Conservation (phyloP, 352 stramenopile species). For the Globisporangium ultimum region DNA sequence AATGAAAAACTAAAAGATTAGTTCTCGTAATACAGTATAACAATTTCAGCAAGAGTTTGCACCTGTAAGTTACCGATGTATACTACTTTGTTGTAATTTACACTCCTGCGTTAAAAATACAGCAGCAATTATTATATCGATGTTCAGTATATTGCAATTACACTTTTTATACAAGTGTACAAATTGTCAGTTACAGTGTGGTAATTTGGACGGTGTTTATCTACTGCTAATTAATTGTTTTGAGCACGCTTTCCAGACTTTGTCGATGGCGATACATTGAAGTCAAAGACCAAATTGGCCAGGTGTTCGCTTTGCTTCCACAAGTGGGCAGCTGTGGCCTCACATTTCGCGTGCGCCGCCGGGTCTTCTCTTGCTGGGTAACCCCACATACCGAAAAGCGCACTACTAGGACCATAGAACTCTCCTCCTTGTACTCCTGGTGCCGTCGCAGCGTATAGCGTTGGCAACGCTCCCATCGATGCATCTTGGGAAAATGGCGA, state of each 20-base stretch:
- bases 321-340: conserved; percentile 6
- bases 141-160: no score
- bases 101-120: no score
- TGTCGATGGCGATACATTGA: conserved; percentile 1
- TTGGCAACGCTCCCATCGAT: conserved; percentile 34
- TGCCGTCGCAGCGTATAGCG: conserved; percentile 34
- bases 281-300: conserved; percentile 8
- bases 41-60: no score
- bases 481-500: conserved; percentile 26
- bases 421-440: conserved; percentile 19
- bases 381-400: conserved; percentile 16
- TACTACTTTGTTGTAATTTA: no score
- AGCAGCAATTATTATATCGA: no score
- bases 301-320: conserved; percentile 17
- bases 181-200: no score
- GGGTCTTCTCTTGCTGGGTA: conserved; percentile 12
- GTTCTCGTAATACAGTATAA: no score
- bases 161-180: no score
- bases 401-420: conserved; percentile 24
- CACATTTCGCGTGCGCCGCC: conserved; percentile 1
- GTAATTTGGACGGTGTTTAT: no score
- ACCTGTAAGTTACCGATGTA: no score
- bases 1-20: no score
- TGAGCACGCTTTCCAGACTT: neutral
- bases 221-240: conserved; percentile 10